Evolutionary conservation across 2,329 filamentous ascomycete genomes (phyloP).

Genomic region (Xylariaceae sp.): DNA sequence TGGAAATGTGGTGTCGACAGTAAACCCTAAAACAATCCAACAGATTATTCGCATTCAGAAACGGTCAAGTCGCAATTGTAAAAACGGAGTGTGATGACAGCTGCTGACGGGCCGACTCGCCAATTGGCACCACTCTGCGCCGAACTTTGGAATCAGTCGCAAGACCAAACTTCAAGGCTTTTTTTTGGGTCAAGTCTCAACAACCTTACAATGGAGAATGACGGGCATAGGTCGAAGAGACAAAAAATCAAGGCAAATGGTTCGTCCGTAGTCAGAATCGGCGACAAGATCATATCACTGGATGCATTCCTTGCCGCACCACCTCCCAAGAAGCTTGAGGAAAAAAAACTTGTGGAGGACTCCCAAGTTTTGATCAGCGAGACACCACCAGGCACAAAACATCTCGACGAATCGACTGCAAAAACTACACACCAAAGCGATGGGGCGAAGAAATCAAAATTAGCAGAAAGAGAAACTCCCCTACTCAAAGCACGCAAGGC

Average conservation of each 20-base stretch:
- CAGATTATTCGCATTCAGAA: too few relatives aligned
- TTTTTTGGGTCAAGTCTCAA: too few relatives aligned
- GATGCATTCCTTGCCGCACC: slow-evolving; percentile 41
- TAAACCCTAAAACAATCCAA: too few relatives aligned
- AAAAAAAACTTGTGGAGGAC: slow-evolving; percentile 14
- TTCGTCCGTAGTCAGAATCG: slow-evolving; percentile 41
- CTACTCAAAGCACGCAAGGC: slow-evolving; percentile 51
- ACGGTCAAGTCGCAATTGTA: too few relatives aligned
- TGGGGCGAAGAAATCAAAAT: slow-evolving; percentile 1
- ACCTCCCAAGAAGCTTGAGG: slow-evolving; percentile 23
- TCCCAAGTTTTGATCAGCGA: slow-evolving; percentile 4
- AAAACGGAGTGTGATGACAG: too few relatives aligned
- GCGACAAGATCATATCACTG: slow-evolving; percentile 46
- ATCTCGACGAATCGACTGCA: neutral
- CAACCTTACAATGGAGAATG: slow-evolving; percentile 11
- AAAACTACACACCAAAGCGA: neutral
- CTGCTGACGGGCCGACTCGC: too few relatives aligned
- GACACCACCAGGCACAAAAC: slow-evolving; percentile 6
- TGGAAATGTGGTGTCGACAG: too few relatives aligned
- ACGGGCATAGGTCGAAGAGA: slow-evolving; percentile 35
- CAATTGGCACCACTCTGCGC: too few relatives aligned
- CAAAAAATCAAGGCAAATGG: slow-evolving; percentile 31
- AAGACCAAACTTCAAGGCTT: too few relatives aligned
- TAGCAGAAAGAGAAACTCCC: slow-evolving; percentile 17
- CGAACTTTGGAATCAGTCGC: too few relatives aligned